Conservation (phyloP, 495 filamentous ascomycete genomes). For the Thermothielavioides terrestris region DNA sequence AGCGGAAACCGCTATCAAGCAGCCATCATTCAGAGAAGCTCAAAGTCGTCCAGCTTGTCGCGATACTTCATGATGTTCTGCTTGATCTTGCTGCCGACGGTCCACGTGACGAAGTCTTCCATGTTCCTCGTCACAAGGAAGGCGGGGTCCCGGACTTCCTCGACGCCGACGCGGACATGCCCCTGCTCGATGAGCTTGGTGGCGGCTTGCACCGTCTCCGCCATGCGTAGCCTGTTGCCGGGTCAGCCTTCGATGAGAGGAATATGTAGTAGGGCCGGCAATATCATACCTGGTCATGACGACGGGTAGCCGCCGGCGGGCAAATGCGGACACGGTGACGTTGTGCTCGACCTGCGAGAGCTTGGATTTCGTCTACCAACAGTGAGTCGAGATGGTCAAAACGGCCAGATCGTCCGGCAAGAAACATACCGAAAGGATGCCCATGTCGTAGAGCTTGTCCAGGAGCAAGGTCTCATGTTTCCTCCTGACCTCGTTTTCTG, state of each 20-base stretch:
- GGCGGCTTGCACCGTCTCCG: slow-evolving; percentile 73
- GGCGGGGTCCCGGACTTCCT: slow-evolving; percentile 80
- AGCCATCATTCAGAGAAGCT: slow-evolving; percentile 53
- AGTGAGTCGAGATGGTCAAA: neutral
- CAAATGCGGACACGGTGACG: slow-evolving; percentile 78
- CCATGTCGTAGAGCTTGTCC: slow-evolving; percentile 86
- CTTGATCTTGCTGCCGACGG: slow-evolving; percentile 94
- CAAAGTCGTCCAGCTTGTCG: slow-evolving; percentile 94
- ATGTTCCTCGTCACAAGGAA: slow-evolving; percentile 70
- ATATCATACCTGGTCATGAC: slow-evolving; percentile 50
- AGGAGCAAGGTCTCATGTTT: slow-evolving; percentile 77
- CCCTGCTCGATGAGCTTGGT: slow-evolving; percentile 89
- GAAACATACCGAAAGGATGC: slow-evolving; percentile 49
- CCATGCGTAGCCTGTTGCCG: slow-evolving; percentile 60
- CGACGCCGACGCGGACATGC: slow-evolving; percentile 86
- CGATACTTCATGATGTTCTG: slow-evolving; percentile 85
- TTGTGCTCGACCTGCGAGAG: slow-evolving; percentile 78
- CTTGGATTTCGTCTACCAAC: slow-evolving; percentile 50
- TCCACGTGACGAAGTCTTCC: slow-evolving; percentile 98
- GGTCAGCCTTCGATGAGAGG: neutral
- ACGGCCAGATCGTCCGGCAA: no score
- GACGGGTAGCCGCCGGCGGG: slow-evolving; percentile 68
- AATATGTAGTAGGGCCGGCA: neutral
- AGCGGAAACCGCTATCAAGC: neutral
- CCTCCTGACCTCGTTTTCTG: slow-evolving; percentile 62